Evolutionary conservation across 2,329 filamentous ascomycete species (phyloP).

Genomic region (Apiospora saccharicola): DNA sequence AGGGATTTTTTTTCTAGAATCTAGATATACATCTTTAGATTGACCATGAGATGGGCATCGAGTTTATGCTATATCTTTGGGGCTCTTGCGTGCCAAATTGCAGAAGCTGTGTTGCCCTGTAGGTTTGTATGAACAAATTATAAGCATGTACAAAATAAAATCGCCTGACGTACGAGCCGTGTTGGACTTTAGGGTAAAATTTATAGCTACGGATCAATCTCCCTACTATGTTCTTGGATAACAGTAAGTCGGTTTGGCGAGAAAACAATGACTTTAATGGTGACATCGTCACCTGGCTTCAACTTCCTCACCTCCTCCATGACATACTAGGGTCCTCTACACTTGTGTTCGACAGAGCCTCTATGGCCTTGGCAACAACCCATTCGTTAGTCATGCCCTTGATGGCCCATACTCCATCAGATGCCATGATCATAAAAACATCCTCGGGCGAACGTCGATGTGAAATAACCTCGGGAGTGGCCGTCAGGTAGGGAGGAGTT

Average conservation of each 20-base stretch:
- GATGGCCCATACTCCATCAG: slow-evolving; percentile 1
- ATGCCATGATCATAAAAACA: neutral
- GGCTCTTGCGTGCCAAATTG: neutral
- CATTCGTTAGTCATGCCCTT: neutral
- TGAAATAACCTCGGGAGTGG: slow-evolving; percentile 6
- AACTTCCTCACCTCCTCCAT: slow-evolving; percentile 3
- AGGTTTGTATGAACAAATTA: neutral
- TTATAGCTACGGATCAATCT: neutral
- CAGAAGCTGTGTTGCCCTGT: neutral
- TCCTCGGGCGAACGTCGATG: neutral
- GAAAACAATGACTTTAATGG: neutral
- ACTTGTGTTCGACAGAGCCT: slow-evolving; percentile 1
- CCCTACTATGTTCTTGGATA: neutral
- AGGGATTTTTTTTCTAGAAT: neutral
- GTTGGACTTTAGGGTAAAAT: neutral
- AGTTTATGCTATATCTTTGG: neutral
- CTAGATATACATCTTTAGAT: neutral
- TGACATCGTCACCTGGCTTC: neutral
- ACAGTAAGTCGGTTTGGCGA: neutral
- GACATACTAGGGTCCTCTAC: slow-evolving; percentile 10
- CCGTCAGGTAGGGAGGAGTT: neutral
- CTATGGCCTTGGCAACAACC: neutral
- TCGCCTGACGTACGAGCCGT: neutral
- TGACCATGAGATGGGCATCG: neutral
- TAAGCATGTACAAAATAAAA: neutral